Percentiles rank a stretch among this genome's conserved stretches.
Conservation (phyloP, 371 early-diverging fungal species). For the Mortierella sp. region DNA sequence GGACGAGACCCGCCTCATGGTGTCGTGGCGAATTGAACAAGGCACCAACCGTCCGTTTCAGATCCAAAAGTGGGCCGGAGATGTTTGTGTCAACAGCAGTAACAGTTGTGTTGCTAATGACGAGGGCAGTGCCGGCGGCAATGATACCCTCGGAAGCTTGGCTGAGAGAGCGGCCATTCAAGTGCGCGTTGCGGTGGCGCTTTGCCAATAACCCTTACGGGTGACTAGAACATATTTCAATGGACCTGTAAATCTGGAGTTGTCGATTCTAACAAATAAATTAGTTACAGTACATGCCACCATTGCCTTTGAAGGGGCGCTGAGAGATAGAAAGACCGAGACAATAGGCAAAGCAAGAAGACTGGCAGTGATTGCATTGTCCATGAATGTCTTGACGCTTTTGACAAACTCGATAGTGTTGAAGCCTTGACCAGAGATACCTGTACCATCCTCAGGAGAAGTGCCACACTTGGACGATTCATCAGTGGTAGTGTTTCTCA, state of each 20-base stretch:
- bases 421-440: slow-evolving; percentile 64
- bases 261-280: slow-evolving; percentile 71
- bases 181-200: slow-evolving; percentile 22
- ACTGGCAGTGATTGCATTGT: slow-evolving; percentile 60
- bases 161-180: slow-evolving; percentile 21
- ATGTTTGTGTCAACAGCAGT: slow-evolving; percentile 34
- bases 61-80: slow-evolving; percentile 18
- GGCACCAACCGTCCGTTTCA: slow-evolving; percentile 38
- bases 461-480: slow-evolving; percentile 51
- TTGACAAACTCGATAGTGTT: slow-evolving; percentile 49
- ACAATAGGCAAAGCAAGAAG: slow-evolving; percentile 57
- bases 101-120: slow-evolving; percentile 34
- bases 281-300: slow-evolving; percentile 73
- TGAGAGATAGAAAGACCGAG: slow-evolving; percentile 58
- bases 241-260: slow-evolving; percentile 66
- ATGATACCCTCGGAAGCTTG: slow-evolving; percentile 50
- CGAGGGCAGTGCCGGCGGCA: slow-evolving; percentile 60
- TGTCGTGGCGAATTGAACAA: slow-evolving; percentile 20
- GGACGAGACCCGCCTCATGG: slow-evolving; percentile 29
- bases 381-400: slow-evolving; percentile 61
- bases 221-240: slow-evolving; percentile 74
- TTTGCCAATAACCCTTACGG: slow-evolving; percentile 68
- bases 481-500: too few species aligned
- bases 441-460: slow-evolving; percentile 56
- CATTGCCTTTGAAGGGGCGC: slow-evolving; percentile 20